Conservation (phyloP, 2,329 filamentous ascomycete genomes). For the Trichoderma gracile region DNA sequence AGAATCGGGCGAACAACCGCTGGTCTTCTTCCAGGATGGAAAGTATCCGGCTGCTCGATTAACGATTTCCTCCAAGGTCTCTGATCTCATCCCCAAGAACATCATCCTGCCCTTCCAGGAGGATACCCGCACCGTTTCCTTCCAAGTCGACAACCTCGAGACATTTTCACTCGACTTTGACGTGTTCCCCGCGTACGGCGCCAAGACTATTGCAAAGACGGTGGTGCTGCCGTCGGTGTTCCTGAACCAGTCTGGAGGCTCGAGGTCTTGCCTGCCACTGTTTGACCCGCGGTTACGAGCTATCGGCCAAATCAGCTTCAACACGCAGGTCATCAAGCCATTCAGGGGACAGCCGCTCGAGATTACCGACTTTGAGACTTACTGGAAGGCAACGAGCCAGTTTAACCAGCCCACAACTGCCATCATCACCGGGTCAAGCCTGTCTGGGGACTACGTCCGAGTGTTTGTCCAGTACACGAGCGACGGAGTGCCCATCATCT, state of each 20-base stretch:
- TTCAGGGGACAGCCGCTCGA: constrained; percentile 90
- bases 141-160: constrained; percentile 92
- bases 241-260: constrained; percentile 70
- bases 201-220: constrained; percentile 94
- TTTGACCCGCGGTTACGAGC: constrained; percentile 90
- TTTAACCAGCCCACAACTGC: constrained; percentile 78
- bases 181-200: constrained; percentile 95
- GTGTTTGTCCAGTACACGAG: constrained; percentile 89
- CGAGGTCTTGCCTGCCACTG: constrained; percentile 79
- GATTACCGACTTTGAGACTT: constrained; percentile 97
- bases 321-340: constrained; percentile 93
- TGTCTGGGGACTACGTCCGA: constrained; percentile 93
- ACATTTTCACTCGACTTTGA: constrained; percentile 96
- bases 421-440: constrained; percentile 89
- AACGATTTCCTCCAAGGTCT: constrained; percentile 94
- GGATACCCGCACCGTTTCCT: constrained; percentile 88
- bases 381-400: constrained; percentile 98
- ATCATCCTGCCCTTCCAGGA: constrained; percentile 95
- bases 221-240: constrained; percentile 89
- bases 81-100: constrained; percentile 94
- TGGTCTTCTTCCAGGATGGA: constrained; percentile 94
- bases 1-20: constrained; percentile 69
- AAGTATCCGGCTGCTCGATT: constrained; percentile 94
- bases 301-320: constrained; percentile 92
- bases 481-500: constrained; percentile 83